Conservation (phyloP, 2,329 filamentous ascomycete species). For the Gyromitra esculenta region DNA sequence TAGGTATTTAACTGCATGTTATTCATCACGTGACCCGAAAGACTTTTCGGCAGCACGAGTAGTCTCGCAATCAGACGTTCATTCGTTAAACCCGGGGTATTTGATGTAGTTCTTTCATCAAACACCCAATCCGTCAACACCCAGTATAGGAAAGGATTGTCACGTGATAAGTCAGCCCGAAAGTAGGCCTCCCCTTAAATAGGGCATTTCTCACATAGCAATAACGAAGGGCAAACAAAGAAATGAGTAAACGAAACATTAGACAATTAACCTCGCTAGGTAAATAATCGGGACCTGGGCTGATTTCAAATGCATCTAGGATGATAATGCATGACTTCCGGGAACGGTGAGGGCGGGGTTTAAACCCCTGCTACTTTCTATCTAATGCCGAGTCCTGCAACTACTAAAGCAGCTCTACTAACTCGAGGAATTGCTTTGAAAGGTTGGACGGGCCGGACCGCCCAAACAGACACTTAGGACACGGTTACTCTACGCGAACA, state of each 20-base stretch:
- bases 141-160: no score
- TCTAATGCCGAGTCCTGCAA: slow-evolving; percentile 15
- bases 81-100: no score
- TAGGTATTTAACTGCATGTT: no score
- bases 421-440: slow-evolving; percentile 23
- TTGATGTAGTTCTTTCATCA: no score
- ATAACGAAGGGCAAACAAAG: slow-evolving; percentile 7
- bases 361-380: slow-evolving; percentile 22
- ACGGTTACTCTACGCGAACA: slow-evolving; percentile 41
- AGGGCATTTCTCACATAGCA: no score
- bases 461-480: slow-evolving; percentile 26
- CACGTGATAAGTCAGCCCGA: no score
- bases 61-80: no score
- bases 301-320: slow-evolving; percentile 33
- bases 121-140: no score
- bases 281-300: slow-evolving; percentile 25
- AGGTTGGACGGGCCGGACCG: slow-evolving; percentile 31
- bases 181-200: no score
- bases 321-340: slow-evolving; percentile 27
- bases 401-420: slow-evolving; percentile 20
- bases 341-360: slow-evolving; percentile 27
- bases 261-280: slow-evolving; percentile 25
- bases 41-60: no score
- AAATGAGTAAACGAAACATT: slow-evolving; percentile 3
- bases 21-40: no score